Conservation (phyloP, 1,284 basidiomycete species). For the Malassezia japonica region DNA sequence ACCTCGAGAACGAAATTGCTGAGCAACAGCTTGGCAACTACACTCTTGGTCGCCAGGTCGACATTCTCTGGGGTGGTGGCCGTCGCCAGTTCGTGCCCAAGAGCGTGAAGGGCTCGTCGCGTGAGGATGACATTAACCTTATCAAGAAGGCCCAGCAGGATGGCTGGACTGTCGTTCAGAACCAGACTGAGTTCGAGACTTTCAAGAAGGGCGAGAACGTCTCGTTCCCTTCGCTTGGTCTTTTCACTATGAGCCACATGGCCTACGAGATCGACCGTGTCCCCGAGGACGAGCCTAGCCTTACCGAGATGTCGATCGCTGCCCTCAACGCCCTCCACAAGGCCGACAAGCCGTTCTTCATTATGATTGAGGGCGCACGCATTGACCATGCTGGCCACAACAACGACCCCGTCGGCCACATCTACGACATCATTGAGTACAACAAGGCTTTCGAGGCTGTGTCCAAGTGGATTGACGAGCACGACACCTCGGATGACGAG, state of each 20-base stretch:
- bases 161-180: constrained; percentile 32
- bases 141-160: constrained; percentile 31
- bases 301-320: constrained; percentile 45
- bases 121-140: constrained; percentile 38
- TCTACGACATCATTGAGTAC: constrained; percentile 44
- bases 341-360: constrained; percentile 41
- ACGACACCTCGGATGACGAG: constrained; percentile 24
- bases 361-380: constrained; percentile 43
- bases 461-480: constrained; percentile 28
- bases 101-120: constrained; percentile 31
- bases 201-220: constrained; percentile 19
- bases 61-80: constrained; percentile 45
- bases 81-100: constrained; percentile 41
- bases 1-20: constrained; percentile 45
- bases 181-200: constrained; percentile 36
- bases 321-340: constrained; percentile 39
- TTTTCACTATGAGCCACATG: constrained; percentile 39
- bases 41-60: constrained; percentile 35
- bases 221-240: constrained; percentile 31
- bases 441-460: constrained; percentile 32
- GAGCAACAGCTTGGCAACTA: constrained; percentile 40
- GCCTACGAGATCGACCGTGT: constrained; percentile 47
- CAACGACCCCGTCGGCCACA: constrained; percentile 43
- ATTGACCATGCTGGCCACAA: constrained; percentile 46
- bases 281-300: constrained; percentile 32